Evolutionary conservation across 345 rosid genomes (phyloP).

Genomic region (Nephelium lappaceum): DNA sequence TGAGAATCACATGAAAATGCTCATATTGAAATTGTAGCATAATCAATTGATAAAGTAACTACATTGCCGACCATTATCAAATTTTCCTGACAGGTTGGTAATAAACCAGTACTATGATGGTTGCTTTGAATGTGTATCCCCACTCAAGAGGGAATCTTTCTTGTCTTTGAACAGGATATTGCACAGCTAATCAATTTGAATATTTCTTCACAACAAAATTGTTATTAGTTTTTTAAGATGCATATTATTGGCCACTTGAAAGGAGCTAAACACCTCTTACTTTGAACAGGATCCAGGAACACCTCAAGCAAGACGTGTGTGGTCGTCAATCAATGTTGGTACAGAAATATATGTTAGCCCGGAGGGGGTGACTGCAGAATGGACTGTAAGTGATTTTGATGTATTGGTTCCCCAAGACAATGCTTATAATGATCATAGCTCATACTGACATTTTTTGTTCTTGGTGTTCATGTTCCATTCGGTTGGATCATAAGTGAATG

Average conservation of each 20-base stretch:
- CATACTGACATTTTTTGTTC: not conserved
- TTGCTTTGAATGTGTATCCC: not conserved
- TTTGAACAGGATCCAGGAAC: conserved; percentile 51
- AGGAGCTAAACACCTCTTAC: not conserved
- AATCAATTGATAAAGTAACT: not conserved
- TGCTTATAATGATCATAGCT: conserved; percentile 17
- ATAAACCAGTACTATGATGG: not conserved
- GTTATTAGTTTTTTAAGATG: not conserved
- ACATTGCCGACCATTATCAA: not conserved
- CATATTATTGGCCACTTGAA: not conserved
- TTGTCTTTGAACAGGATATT: not conserved
- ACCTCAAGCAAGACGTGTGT: conserved; percentile 42
- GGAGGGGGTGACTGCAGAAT: conserved; percentile 44
- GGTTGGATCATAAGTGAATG: not conserved
- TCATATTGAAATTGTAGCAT: not conserved
- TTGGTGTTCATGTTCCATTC: not conserved
- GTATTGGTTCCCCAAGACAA: conserved; percentile 39
- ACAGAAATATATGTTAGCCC: conserved; percentile 53
- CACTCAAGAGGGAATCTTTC: not conserved
- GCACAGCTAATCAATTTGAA: not conserved
- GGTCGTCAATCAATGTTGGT: conserved; percentile 53
- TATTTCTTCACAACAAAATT: not conserved
- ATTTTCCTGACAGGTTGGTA: too few relatives aligned
- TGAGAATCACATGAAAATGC: not conserved
- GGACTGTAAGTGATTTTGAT: conserved; percentile 55